Conservation (phyloP, 2,329 filamentous ascomycete species). For the Hypoxylon sp. region DNA sequence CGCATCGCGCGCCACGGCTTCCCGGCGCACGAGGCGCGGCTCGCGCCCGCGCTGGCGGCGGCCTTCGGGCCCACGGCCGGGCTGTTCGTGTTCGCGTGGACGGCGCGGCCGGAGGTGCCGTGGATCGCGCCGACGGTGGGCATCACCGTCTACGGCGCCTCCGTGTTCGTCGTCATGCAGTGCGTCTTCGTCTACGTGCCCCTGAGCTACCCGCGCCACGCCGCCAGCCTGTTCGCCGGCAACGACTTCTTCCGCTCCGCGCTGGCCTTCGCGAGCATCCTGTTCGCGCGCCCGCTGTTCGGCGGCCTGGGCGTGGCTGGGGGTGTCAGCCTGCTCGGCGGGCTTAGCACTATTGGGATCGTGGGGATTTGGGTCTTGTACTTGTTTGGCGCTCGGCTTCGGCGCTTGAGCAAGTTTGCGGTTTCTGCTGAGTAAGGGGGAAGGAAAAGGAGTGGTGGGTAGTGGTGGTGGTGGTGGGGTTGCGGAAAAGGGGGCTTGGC, state of each 20-base stretch:
- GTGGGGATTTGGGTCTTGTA: constrained; percentile 71
- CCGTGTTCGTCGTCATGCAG: constrained; percentile 68
- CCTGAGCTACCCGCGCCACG: constrained; percentile 67
- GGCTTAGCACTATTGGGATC: constrained; percentile 65
- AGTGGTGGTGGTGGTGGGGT: background rate
- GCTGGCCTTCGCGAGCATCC: constrained; percentile 69
- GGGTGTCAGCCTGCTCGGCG: constrained; percentile 69
- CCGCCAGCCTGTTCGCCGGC: constrained; percentile 69
- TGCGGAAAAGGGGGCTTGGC: background rate
- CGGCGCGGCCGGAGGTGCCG: constrained; percentile 62
- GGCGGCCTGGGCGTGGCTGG: constrained; percentile 68
- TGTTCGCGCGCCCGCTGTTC: constrained; percentile 72
- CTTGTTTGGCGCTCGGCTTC: constrained; percentile 66
- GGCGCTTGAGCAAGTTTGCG: constrained; percentile 70
- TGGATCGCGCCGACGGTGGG: constrained; percentile 70
- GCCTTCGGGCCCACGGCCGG: constrained; percentile 67
- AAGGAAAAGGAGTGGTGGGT: background rate
- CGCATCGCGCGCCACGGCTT: constrained; percentile 63
- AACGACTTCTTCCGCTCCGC: constrained; percentile 71
- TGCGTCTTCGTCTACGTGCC: constrained; percentile 72
- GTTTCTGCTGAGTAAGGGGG: constrained; percentile 45
- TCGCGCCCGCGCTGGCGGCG: constrained; percentile 66
- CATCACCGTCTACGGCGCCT: constrained; percentile 65
- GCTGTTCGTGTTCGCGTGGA: constrained; percentile 73
- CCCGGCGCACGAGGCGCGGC: constrained; percentile 65